These are phyloP conservation scores for Podospora pseudopauciseta DNA, from an alignment of 495 filamentous ascomycete genomes.

Conservation along the genomic window DNA sequence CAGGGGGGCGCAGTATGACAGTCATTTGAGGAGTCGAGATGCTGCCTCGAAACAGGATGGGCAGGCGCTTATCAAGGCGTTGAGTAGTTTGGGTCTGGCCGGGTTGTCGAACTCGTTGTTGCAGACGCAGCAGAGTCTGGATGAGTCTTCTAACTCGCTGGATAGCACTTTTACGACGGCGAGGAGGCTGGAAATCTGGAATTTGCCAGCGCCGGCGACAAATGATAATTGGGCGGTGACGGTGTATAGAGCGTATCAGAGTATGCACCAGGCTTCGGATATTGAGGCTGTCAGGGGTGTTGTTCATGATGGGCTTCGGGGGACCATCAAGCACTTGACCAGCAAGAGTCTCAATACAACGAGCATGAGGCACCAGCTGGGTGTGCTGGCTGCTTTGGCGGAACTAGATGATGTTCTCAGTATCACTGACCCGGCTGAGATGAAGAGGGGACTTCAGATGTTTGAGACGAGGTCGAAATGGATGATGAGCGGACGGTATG, in stretches of 20 bases:
- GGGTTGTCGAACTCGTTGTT: conserved; percentile 71
- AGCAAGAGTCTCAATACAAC: conserved; percentile 54
- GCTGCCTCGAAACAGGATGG: conserved; percentile 41
- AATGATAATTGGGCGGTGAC: conserved; percentile 60
- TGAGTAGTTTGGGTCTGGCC: conserved; percentile 64
- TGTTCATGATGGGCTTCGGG: conserved; percentile 62
- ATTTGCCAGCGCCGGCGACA: conserved; percentile 68
- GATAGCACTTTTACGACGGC: conserved; percentile 78
- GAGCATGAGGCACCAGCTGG: conserved; percentile 60
- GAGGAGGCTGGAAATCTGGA: conserved; percentile 86
- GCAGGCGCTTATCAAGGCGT: conserved; percentile 56
- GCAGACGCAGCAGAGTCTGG: conserved; percentile 55
- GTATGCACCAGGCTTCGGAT: conserved; percentile 64
- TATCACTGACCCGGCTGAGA: conserved; percentile 51
- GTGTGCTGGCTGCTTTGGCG: conserved; percentile 70
- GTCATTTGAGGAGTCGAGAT: conserved; percentile 59
- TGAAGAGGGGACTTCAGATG: conserved; percentile 58
- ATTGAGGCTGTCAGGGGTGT: conserved; percentile 45
- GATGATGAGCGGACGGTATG: conserved; percentile 75
- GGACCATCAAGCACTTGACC: conserved; percentile 57
- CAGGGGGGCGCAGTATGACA: conserved; percentile 87
- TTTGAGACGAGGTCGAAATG: conserved; percentile 65
- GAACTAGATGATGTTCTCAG: conserved; percentile 77
- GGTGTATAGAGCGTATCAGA: conserved; percentile 76
- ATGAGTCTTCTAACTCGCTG: conserved; percentile 52